Conservation (phyloP, 2,329 filamentous ascomycete genomes). For the Colletotrichum sp. region DNA sequence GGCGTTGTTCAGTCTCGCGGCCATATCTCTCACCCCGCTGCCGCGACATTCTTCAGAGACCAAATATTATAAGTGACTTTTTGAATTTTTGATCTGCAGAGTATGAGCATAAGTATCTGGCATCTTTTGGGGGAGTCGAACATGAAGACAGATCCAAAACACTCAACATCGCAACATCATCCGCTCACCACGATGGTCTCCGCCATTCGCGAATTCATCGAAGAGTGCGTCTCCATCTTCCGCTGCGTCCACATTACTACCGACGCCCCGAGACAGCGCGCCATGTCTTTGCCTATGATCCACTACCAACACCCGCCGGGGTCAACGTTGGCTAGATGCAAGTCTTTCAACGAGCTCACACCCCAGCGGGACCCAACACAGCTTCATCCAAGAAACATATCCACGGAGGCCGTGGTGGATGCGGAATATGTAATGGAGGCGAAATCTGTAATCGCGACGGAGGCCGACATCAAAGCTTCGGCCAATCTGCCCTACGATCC, state of each 20-base stretch:
- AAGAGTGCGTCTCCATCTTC: background rate
- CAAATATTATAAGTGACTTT: background rate
- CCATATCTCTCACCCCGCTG: background rate
- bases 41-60: background rate
- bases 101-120: background rate
- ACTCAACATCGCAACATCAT: background rate
- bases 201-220: background rate
- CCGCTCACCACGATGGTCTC: background rate
- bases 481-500: background rate
- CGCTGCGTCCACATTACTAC: background rate
- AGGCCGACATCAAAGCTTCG: background rate
- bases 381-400: background rate
- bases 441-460: background rate
- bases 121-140: fast-evolving
- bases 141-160: background rate
- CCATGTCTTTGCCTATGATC: background rate
- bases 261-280: background rate
- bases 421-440: background rate
- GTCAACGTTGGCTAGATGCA: background rate
- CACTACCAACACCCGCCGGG: background rate
- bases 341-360: background rate
- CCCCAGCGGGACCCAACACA: background rate
- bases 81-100: background rate
- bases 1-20: background rate
- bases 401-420: background rate